Evolutionary conservation across 2,329 filamentous ascomycete genomes (phyloP).

Genomic region (Epichloe elymi): DNA sequence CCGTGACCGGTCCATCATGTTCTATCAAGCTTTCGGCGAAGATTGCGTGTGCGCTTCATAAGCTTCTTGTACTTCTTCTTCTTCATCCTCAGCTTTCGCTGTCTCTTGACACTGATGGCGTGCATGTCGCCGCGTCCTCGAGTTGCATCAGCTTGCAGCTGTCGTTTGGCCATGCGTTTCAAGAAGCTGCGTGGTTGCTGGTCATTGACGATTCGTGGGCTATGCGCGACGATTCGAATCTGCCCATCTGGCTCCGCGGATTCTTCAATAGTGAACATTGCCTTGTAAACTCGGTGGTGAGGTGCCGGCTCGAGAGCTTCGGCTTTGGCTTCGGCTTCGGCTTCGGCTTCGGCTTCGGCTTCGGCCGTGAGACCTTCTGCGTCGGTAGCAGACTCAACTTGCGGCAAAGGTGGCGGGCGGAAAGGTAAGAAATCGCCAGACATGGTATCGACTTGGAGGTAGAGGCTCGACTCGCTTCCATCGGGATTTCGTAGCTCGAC

Average conservation of each 20-base stretch:
- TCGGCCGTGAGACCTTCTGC: conserved; percentile 20
- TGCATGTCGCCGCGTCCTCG: conserved; percentile 48
- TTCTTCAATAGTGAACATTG: conserved; percentile 55
- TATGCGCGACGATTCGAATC: conserved; percentile 47
- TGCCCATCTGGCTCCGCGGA: conserved; percentile 46
- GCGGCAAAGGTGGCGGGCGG: conserved; percentile 68
- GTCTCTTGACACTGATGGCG: conserved; percentile 81
- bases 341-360: conserved; percentile 19
- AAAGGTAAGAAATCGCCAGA: conserved; percentile 66
- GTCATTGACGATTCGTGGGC: conserved; percentile 42
- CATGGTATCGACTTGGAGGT: conserved; percentile 55
- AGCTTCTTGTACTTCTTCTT: conserved; percentile 99
- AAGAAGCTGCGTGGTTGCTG: conserved; percentile 44
- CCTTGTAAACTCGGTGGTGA: conserved; percentile 46
- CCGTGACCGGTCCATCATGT: conserved; percentile 25
- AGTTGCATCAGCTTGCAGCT: conserved; percentile 44
- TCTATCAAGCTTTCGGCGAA: conserved; percentile 73
- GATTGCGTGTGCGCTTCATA: conserved; percentile 78
- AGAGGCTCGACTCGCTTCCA: conserved; percentile 44
- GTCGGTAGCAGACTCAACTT: conserved; percentile 37
- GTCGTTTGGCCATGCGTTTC: conserved; percentile 54
- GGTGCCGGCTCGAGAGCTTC: conserved; percentile 23
- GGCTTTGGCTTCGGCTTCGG: conserved; percentile 19
- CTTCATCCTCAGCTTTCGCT: conserved; percentile 97
- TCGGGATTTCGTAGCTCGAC: conserved; percentile 42